These are phyloP conservation scores for Helminthosporium solani DNA, from an alignment of 2,329 filamentous ascomycete genomes.

Conservation along the genomic window DNA sequence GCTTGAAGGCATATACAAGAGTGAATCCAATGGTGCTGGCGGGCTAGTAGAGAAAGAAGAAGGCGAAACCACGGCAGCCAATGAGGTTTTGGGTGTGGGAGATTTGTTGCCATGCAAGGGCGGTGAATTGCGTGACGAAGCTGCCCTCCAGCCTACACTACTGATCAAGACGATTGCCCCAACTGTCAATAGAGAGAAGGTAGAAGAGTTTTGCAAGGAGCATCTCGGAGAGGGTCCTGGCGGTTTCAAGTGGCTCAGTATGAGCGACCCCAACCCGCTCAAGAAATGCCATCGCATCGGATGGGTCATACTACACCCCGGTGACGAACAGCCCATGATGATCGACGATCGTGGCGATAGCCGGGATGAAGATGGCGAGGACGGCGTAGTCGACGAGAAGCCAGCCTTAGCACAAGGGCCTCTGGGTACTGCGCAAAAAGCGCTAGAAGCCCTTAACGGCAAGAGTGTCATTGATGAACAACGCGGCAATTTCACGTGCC, in stretches of 20 bases:
- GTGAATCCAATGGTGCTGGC: slow-evolving; percentile 82
- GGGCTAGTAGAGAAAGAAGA: slow-evolving; percentile 91
- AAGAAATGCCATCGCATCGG: slow-evolving; percentile 98
- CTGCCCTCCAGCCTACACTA: slow-evolving; percentile 82
- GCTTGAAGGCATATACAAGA: slow-evolving; percentile 90
- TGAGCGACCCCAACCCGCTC: slow-evolving; percentile 94
- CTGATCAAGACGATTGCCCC: slow-evolving; percentile 98
- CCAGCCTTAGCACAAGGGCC: slow-evolving; percentile 42
- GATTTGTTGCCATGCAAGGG: slow-evolving; percentile 82
- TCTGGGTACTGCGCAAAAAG: slow-evolving; percentile 71
- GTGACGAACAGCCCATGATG: slow-evolving; percentile 61
- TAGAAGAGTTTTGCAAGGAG: slow-evolving; percentile 93
- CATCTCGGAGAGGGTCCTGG: slow-evolving; percentile 88
- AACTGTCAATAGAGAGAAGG: slow-evolving; percentile 88
- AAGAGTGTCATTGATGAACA: slow-evolving; percentile 95
- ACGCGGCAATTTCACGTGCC: slow-evolving; percentile 93
- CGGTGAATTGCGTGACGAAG: slow-evolving; percentile 86
- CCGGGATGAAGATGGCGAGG: slow-evolving; percentile 65
- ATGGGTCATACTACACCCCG: slow-evolving; percentile 93
- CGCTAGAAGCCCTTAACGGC: slow-evolving; percentile 90
- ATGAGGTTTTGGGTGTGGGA: slow-evolving; percentile 88
- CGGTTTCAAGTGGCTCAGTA: slow-evolving; percentile 91
- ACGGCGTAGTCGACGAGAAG: slow-evolving; percentile 59
- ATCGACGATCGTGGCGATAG: slow-evolving; percentile 71
- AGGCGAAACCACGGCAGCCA: slow-evolving; percentile 85